Conservation (phyloP, 352 stramenopile species). For the Phytophthora crassamura region DNA sequence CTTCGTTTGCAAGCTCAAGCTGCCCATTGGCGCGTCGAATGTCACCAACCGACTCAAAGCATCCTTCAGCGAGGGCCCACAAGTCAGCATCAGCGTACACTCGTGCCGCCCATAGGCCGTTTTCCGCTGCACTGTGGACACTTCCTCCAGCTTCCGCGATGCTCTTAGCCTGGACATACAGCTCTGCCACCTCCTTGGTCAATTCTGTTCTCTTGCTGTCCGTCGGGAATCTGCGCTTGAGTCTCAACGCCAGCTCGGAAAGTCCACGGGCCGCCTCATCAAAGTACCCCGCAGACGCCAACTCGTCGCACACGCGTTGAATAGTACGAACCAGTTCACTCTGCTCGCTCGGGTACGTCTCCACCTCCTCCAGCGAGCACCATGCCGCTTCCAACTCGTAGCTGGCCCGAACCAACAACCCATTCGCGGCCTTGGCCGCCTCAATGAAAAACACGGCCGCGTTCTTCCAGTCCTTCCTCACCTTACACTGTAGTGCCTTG, state of each 20-base stretch:
- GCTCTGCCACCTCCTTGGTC: slow-evolving; percentile 45
- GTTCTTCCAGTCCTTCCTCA: slow-evolving; percentile 74
- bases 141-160: slow-evolving; percentile 63
- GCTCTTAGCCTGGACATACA: slow-evolving; percentile 66
- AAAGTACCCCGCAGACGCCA: slow-evolving; percentile 65
- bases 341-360: slow-evolving; percentile 44
- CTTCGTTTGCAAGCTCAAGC: slow-evolving; percentile 52
- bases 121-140: slow-evolving; percentile 53
- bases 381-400: slow-evolving; percentile 72
- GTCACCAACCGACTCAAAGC: slow-evolving; percentile 62
- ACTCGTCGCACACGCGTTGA: slow-evolving; percentile 60
- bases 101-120: slow-evolving; percentile 52
- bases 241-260: slow-evolving; percentile 59
- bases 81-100: slow-evolving; percentile 62
- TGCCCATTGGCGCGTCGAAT: slow-evolving; percentile 48
- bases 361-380: slow-evolving; percentile 67
- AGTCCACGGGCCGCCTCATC: slow-evolving; percentile 71
- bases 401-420: slow-evolving; percentile 49
- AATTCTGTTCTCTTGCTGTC: slow-evolving; percentile 49
- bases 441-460: slow-evolving; percentile 60
- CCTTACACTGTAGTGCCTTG: slow-evolving; percentile 72
- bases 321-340: slow-evolving; percentile 53
- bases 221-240: slow-evolving; percentile 68
- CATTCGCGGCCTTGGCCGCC: slow-evolving; percentile 46
- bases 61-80: slow-evolving; percentile 61